Evolutionary conservation across 179 eudicot species (phyloP).

Genomic region (Beta macrorhiza): DNA sequence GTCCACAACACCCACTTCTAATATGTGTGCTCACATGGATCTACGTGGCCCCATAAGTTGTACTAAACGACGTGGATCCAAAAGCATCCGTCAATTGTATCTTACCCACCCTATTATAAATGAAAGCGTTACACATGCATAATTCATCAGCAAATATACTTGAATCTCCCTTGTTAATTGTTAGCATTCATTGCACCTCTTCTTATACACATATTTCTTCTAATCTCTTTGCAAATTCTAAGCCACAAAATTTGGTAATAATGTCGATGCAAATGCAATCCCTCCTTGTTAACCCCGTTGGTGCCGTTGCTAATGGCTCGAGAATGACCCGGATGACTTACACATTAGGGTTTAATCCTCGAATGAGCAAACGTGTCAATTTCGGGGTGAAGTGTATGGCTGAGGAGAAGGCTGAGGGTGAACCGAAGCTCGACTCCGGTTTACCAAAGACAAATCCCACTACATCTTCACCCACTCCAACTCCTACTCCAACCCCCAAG

Average conservation of each 20-base stretch:
- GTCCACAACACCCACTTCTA: slow-evolving; percentile 14
- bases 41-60: slow-evolving; percentile 33
- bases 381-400: slow-evolving; percentile 45
- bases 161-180: too few relatives aligned
- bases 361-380: slow-evolving; percentile 17
- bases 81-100: background rate
- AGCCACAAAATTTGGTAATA: background rate
- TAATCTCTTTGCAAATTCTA: background rate
- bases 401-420: slow-evolving; percentile 27
- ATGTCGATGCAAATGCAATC: slow-evolving; percentile 42
- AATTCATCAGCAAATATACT: background rate
- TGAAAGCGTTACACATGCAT: background rate
- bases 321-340: slow-evolving; percentile 4
- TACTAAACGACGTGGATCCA: slow-evolving; percentile 19
- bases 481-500: slow-evolving; percentile 4
- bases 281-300: slow-evolving; percentile 36
- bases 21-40: slow-evolving; percentile 14
- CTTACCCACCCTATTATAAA: slow-evolving; percentile 10
- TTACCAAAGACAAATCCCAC: background rate
- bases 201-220: background rate
- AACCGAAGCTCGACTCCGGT: slow-evolving; percentile 23
- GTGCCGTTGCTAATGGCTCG: slow-evolving; percentile 17
- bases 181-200: too few relatives aligned
- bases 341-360: slow-evolving; percentile 19
- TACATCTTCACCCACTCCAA: background rate